A percentile compares a stretch with the other conserved stretches of the same genome.
phyloP scores from a whole-genome alignment of 2,329 filamentous ascomycete species.

The Trichoderma arundinaceum region DNA sequence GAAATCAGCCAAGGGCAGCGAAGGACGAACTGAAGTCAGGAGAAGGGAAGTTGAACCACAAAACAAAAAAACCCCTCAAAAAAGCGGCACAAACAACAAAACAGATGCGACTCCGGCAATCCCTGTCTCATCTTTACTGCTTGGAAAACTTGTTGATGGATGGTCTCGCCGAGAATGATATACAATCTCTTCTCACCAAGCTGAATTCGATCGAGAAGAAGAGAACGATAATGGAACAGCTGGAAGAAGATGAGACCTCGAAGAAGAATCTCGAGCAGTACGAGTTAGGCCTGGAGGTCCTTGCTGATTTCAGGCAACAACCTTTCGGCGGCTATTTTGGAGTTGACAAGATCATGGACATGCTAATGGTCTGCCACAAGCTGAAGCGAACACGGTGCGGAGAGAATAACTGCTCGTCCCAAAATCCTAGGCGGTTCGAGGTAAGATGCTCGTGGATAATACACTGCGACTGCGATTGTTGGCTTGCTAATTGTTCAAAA shows the following conservation, averaged over 20 bases:
- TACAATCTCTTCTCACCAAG: constrained; percentile 5
- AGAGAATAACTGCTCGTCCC: neutral
- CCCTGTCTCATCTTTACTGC: constrained; percentile 40
- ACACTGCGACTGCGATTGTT: too few species aligned
- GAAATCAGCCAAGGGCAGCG: too few species aligned
- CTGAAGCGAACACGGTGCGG: constrained; percentile 13
- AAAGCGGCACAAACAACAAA: neutral
- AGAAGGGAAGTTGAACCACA: neutral
- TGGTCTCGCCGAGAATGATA: neutral
- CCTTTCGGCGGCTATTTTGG: constrained; percentile 36
- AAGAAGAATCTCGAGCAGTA: constrained; percentile 30
- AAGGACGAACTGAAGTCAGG: neutral
- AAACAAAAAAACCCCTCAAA: neutral
- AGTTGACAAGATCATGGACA: constrained; percentile 33
- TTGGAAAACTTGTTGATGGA: constrained; percentile 38
- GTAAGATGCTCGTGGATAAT: neutral
- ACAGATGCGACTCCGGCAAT: constrained; percentile 34
- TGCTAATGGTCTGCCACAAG: constrained; percentile 33
- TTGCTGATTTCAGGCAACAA: constrained; percentile 10
- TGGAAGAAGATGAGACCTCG: constrained; percentile 24
- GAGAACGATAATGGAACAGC: neutral
- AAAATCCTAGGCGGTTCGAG: constrained; percentile 28
- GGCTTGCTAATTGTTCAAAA: constrained; percentile 32
- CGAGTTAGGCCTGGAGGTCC: constrained; percentile 28
- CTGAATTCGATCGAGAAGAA: neutral